These are phyloP conservation scores for Achaetomium macrosporum DNA, from an alignment of 2,329 filamentous ascomycete species.

Conservation along the genomic window DNA sequence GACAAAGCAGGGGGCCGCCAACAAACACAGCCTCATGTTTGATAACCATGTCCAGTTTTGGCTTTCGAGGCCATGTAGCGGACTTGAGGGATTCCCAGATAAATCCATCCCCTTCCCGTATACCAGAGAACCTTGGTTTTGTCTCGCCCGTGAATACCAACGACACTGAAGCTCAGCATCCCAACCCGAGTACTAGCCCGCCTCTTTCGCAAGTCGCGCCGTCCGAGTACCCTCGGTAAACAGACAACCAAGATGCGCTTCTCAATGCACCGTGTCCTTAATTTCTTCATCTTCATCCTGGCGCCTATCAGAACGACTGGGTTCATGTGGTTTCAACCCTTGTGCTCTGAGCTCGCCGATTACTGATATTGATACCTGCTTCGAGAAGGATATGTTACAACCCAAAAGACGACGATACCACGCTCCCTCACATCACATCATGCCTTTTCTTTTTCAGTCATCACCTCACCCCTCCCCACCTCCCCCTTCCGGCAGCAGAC, in stretches of 20 bases:
- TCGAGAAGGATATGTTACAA: not conserved
- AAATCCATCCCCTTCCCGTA: too few species aligned
- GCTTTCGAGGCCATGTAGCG: too few species aligned
- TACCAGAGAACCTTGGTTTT: not conserved
- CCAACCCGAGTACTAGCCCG: not conserved
- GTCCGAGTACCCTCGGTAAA: not conserved
- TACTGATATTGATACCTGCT: not conserved
- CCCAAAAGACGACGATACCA: not conserved
- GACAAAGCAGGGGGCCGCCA: not conserved
- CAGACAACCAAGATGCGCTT: conserved; percentile 5
- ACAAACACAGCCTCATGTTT: not conserved
- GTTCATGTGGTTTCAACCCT: conserved; percentile 1
- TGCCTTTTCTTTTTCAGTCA: not conserved
- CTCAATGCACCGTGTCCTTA: conserved; percentile 1
- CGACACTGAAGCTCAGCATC: not conserved
- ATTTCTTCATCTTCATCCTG: conserved; percentile 20
- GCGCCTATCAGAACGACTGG: not conserved
- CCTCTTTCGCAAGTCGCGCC: not conserved
- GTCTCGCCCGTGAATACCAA: too few species aligned
- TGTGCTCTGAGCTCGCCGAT: not conserved
- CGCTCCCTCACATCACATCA: not conserved
- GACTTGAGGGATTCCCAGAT: too few species aligned
- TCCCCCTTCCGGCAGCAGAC: conserved; percentile 36
- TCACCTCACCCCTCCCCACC: conserved; percentile 41
- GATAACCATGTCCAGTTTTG: not conserved